Evolutionary conservation across 23 red algal species (phyloP), one percentile per base, ranked within the genome.

Genomic region (Cyanidium caldarium): DNA sequence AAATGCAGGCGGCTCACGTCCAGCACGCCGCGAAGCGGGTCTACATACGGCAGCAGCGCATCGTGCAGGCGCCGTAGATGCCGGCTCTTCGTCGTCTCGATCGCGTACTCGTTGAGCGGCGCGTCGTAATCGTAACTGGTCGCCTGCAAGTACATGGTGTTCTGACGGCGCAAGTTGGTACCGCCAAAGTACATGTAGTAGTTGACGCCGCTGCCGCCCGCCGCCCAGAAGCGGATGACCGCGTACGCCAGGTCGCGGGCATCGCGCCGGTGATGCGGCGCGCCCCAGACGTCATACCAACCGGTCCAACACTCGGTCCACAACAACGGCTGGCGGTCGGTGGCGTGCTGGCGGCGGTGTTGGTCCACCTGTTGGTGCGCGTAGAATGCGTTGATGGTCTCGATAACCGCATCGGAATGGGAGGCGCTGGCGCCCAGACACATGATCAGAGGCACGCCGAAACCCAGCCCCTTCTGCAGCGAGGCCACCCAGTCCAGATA

Each of bases 171-270:
- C 68, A 72, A 79, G 45, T 94, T 85, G 16, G 82, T 94, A 1
- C 88, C 88, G 0, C 88, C 88, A 65, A 77, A 79, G 69, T 76
- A 86, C 88, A 94, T 94, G 72, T 94, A 94, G 58, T 86, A 94
- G 71, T 82, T 86, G 31, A 86, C 42, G 1, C 77, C 88, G 10
- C 58, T 68, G 16, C 88, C 88, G 30, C 88, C 88, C 1, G 30
- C 56, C 13, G 88, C 88, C 29, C 82, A 79, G 66, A 83, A 87
- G 34, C 83, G 78, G 13, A 79, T 73, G 1, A 80, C 73, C 2
- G 73, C 61, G 46, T 94, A 94, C 68, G 73, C 69, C 26, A 94
- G 56, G 70, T 94, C 88, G 17, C 34, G 14, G 15, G 69, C 65
- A 39, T 45, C 25, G 61, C 82, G 82, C 30, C 67, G n/a, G 56